Base-by-base conservation (phyloP, 805 yeast genomes). In the Candida mattraensis region DNA sequence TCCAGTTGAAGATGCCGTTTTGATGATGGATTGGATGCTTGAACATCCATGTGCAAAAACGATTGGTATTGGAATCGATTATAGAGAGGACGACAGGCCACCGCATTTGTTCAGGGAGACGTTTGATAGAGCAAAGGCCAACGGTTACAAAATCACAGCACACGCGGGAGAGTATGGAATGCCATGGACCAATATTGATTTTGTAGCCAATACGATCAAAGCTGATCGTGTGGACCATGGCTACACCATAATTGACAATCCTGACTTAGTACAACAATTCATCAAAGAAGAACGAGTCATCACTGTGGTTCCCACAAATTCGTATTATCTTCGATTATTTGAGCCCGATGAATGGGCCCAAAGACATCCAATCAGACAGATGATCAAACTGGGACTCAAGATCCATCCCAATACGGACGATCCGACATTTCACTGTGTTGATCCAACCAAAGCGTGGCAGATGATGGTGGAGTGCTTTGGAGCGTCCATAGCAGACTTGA, bases 351-450 rank as follows among this genome's bases (percentile, higher is more conserved):
- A 55, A 34, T 58, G 63, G 63, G 60, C 61, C 3, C 15, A 30
- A 6, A 53, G 51, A 33, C 63, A 58, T 36, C 63, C 61, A 5
- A 58, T 58, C 24, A 34, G 63, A 18, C 27, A 43, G 33, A 58
- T 58, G 63, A 48, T 54, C 15, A 35, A 41, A 38, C 38, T 41
- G 10, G 61, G 61, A 2, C 28, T 58, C 28, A 46, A 33, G 24
- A 44, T 58, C 12, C 58, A 55, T 41, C 63, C 61, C 5, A 58
- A 58, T 34, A 55, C 63, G 7, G 63, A 58, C 34, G 63, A 58
- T 37, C 63, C 63, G 11, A 45, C 57, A 6, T 49, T 56, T 26
- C 63, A 58, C 30, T 47, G 50, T 30, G 59, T 56, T 4, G 50
- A 56, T 31, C 56, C 61, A 7, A 55, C 61, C 2, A 45, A 42